Evolutionary conservation across 176 grass and related monocot species (phyloP).

Genomic region (Musa acuminata): DNA sequence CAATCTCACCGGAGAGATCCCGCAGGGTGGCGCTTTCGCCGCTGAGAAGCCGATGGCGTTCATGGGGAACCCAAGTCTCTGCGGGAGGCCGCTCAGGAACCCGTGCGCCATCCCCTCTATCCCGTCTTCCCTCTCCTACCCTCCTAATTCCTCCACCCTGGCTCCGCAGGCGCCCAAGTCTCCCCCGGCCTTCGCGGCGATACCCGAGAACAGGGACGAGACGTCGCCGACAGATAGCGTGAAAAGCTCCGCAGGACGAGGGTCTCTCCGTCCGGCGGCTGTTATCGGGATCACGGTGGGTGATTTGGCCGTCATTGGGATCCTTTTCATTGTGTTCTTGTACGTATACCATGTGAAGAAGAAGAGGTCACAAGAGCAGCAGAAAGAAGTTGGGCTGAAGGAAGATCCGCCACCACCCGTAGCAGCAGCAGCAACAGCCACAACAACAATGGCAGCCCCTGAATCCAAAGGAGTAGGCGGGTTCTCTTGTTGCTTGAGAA

Average conservation of each 20-base stretch:
- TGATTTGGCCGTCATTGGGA: slow-evolving; percentile 12
- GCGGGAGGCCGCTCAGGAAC: slow-evolving; percentile 10
- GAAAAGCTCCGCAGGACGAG: neutral
- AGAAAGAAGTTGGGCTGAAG: neutral
- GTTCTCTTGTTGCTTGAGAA: slow-evolving; percentile 7
- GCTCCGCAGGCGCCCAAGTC: neutral
- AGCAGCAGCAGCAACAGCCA: neutral
- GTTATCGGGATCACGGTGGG: slow-evolving; percentile 11
- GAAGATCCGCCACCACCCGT: neutral
- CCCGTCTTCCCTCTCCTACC: neutral
- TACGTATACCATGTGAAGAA: slow-evolving; percentile 16
- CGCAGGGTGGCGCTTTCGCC: slow-evolving; percentile 3
- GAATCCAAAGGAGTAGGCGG: neutral
- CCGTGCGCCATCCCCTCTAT: slow-evolving; percentile 3
- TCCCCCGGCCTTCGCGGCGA: slow-evolving; percentile 12
- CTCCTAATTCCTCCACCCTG: neutral
- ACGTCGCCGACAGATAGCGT: neutral
- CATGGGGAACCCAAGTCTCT: slow-evolving; percentile 5
- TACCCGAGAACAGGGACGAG: neutral
- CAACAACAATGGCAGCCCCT: neutral
- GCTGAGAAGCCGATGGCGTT: slow-evolving; percentile 3
- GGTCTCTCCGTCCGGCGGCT: neutral
- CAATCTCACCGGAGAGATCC: slow-evolving; percentile 7
- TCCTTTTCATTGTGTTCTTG: slow-evolving; percentile 9
- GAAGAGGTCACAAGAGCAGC: neutral